Evolutionary conservation across 2,329 filamentous ascomycete species (phyloP).

Genomic region (Botrytis squamosa): DNA sequence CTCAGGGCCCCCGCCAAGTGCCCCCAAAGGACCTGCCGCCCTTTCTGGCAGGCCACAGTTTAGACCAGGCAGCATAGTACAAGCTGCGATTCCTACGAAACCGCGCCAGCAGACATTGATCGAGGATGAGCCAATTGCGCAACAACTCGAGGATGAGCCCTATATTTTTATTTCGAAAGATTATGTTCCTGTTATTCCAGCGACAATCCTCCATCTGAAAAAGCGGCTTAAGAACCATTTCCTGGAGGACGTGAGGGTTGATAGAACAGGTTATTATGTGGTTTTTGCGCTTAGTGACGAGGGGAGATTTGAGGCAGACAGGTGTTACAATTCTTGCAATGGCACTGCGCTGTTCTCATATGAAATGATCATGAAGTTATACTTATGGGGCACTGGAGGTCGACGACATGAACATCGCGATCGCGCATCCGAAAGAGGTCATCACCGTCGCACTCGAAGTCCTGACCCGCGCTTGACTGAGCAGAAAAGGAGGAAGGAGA

Average conservation of each 20-base stretch:
- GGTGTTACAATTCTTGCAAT: conserved; percentile 76
- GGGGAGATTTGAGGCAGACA: conserved; percentile 76
- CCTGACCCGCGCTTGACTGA: conserved; percentile 45
- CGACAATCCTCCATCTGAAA: conserved; percentile 86
- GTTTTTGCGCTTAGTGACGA: conserved; percentile 77
- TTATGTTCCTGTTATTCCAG: conserved; percentile 81
- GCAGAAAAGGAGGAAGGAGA: conserved; percentile 61
- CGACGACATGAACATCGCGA: conserved; percentile 24
- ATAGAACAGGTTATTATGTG: conserved; percentile 86
- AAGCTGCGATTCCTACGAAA: conserved; percentile 43
- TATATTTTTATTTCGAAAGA: conserved; percentile 88
- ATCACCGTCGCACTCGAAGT: conserved; percentile 45
- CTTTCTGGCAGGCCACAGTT: conserved; percentile 33
- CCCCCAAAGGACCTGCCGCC: conserved; percentile 71
- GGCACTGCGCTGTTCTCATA: conserved; percentile 89
- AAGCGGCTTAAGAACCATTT: conserved; percentile 81
- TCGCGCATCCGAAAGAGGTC: conserved; percentile 24
- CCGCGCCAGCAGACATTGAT: conserved; percentile 54
- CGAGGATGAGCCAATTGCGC: conserved; percentile 60
- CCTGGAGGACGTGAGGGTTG: conserved; percentile 78
- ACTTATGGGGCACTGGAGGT: conserved; percentile 41
- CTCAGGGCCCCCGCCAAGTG: conserved; percentile 72
- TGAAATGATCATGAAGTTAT: conserved; percentile 85
- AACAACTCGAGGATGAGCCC: conserved; percentile 72
- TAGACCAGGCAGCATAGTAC: conserved; percentile 31